These are phyloP conservation scores for Lactifluus volemus DNA, from an alignment of 768 basidiomycete species.

Conservation along the genomic window DNA sequence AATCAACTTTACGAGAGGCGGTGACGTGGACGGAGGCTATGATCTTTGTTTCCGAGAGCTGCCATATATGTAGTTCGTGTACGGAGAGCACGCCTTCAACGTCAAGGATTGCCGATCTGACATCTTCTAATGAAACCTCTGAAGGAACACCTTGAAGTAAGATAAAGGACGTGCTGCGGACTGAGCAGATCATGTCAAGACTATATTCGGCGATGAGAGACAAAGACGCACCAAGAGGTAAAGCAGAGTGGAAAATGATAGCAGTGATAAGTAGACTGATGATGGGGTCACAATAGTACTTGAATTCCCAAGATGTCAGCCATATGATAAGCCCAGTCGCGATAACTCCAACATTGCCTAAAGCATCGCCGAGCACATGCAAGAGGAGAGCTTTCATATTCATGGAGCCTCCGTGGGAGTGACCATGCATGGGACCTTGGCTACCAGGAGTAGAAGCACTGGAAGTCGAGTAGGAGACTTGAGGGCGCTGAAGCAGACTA, in stretches of 20 bases:
- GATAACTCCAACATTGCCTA: slow-evolving; percentile 97
- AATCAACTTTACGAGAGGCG: slow-evolving; percentile 72
- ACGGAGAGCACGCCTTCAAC: slow-evolving; percentile 83
- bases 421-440: slow-evolving; percentile 25
- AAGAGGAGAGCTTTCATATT: slow-evolving; percentile 96
- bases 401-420: slow-evolving; percentile 69
- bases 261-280: slow-evolving; percentile 91
- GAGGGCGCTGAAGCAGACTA: slow-evolving; percentile 28
- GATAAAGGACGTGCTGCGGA: slow-evolving; percentile 89
- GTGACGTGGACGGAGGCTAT: slow-evolving; percentile 95
- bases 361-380: slow-evolving; percentile 93
- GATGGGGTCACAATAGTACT: slow-evolving; percentile 86
- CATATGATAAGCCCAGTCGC: slow-evolving; percentile 92
- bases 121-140: slow-evolving; percentile 82
- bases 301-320: slow-evolving; percentile 77
- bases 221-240: slow-evolving; percentile 65
- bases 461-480: neutral
- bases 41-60: slow-evolving; percentile 89
- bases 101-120: slow-evolving; percentile 68
- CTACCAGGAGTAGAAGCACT: slow-evolving; percentile 5
- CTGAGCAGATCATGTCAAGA: slow-evolving; percentile 29
- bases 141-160: slow-evolving; percentile 90
- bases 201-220: neutral
- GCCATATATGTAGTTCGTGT: slow-evolving; percentile 97
- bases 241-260: slow-evolving; percentile 93